phyloP scores from a whole-genome alignment of 805 yeast genomes.

The Ogataea nitratoaversa region DNA sequence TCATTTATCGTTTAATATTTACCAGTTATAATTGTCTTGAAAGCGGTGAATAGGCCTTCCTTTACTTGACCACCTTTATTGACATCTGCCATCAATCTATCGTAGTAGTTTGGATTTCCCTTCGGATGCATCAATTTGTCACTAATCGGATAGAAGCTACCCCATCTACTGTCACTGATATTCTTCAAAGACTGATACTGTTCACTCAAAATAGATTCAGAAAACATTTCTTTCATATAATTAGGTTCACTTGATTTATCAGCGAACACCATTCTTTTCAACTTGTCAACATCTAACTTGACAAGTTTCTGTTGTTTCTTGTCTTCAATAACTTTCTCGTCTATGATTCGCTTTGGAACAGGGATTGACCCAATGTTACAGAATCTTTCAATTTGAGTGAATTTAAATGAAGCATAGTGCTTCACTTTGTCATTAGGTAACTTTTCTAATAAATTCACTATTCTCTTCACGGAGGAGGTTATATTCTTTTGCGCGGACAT shows the following conservation, averaged over 20 bases:
- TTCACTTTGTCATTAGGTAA: conserved; percentile 67
- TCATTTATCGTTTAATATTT: conserved; percentile 37
- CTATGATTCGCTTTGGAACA: conserved; percentile 34
- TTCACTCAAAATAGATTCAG: conserved; percentile 41
- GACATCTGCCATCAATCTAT: conserved; percentile 64
- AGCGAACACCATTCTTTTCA: conserved; percentile 36
- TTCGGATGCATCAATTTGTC: conserved; percentile 71
- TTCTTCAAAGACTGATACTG: conserved; percentile 58
- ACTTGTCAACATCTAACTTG: conserved; percentile 30
- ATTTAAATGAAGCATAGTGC: conserved; percentile 68
- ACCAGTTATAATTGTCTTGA: conserved; percentile 75
- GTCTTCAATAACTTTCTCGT: conserved; percentile 26
- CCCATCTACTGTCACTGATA: conserved; percentile 57
- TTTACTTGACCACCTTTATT: conserved; percentile 56
- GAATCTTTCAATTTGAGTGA: conserved; percentile 56
- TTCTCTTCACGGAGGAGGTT: conserved; percentile 39
- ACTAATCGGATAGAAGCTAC: conserved; percentile 57
- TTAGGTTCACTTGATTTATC: conserved; percentile 34
- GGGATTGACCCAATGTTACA: conserved; percentile 48
- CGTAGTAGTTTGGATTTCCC: conserved; percentile 79
- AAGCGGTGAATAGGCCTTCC: conserved; percentile 60
- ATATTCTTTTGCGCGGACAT: conserved; percentile 7
- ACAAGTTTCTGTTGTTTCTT: conserved; percentile 35
- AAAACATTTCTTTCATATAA: conserved; percentile 46
- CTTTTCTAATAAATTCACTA: conserved; percentile 53